A percentile compares a stretch with the other conserved stretches of the same genome.
Evolutionary conservation across 1,139 yeast species (phyloP).

Genomic region (Yamadazyma dushanensis): DNA sequence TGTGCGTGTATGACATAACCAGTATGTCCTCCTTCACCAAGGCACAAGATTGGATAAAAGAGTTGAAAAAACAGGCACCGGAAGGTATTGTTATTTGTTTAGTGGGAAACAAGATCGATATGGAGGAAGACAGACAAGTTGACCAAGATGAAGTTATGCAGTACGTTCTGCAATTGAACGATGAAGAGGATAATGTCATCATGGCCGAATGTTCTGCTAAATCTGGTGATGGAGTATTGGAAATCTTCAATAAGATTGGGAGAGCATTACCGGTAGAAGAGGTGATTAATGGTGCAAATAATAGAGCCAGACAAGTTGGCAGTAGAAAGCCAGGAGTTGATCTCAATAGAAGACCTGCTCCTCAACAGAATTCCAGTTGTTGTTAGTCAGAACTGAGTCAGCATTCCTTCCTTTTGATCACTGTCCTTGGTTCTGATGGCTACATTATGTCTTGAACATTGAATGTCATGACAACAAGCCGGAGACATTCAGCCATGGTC

Average conservation of each 20-base stretch:
- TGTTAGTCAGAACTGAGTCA: no score
- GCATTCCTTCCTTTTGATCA: neutral
- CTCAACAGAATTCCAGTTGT: constrained; percentile 23
- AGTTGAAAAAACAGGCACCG: constrained; percentile 86
- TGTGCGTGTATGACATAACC: constrained; percentile 38
- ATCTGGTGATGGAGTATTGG: constrained; percentile 47
- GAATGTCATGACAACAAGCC: neutral
- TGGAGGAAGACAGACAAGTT: constrained; percentile 54
- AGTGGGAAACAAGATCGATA: constrained; percentile 86
- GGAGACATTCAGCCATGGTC: no score
- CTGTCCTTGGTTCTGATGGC: neutral
- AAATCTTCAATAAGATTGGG: constrained; percentile 42
- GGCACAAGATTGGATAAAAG: constrained; percentile 96
- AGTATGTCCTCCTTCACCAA: constrained; percentile 66
- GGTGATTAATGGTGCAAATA: constrained; percentile 25
- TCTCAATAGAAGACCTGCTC: constrained; percentile 32
- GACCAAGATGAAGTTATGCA: constrained; percentile 35
- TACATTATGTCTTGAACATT: neutral
- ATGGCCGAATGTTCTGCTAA: constrained; percentile 50
- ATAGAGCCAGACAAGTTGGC: constrained; percentile 25
- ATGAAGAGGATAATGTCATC: constrained; percentile 28
- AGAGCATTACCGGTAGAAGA: constrained; percentile 48
- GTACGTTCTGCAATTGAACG: constrained; percentile 32
- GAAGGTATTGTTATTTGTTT: constrained; percentile 82
- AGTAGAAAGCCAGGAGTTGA: constrained; percentile 34